Conservation (phyloP, 495 filamentous ascomycete genomes). For the Aspergillus ellipticus region DNA sequence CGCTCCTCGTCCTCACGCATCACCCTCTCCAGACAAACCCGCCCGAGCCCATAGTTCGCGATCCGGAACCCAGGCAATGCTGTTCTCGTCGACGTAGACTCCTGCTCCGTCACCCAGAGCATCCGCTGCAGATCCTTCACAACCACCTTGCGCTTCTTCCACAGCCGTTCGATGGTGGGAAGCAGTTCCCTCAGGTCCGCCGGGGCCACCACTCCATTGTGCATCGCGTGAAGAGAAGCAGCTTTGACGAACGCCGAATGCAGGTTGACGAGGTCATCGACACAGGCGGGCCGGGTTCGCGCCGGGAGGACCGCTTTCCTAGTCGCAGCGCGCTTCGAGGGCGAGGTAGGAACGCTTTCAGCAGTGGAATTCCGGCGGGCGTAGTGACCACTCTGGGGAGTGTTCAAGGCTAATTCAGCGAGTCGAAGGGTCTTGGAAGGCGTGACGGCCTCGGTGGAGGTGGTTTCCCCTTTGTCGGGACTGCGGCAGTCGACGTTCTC, state of each 20-base stretch:
- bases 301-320: background rate
- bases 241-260: conserved; percentile 40
- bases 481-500: conserved; percentile 29
- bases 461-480: conserved; percentile 2
- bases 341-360: conserved; percentile 20
- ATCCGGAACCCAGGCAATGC: conserved; percentile 28
- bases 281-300: conserved; percentile 23
- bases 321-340: conserved; percentile 26
- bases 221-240: conserved; percentile 38
- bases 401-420: conserved; percentile 34
- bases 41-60: conserved; percentile 44
- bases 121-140: conserved; percentile 42
- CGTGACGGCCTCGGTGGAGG: conserved; percentile 12
- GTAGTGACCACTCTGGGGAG: conserved; percentile 39
- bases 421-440: conserved; percentile 43
- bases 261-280: conserved; percentile 35
- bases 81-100: conserved; percentile 17
- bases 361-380: conserved; percentile 18
- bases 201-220: conserved; percentile 34
- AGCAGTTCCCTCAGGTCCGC: conserved; percentile 42
- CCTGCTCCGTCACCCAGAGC: conserved; percentile 39
- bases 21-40: conserved; percentile 33
- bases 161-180: conserved; percentile 37
- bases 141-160: conserved; percentile 47
- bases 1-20: conserved; percentile 14